Evolutionary conservation across 176 grass and related monocot species (phyloP).

Genomic region (Oryza nivara): DNA sequence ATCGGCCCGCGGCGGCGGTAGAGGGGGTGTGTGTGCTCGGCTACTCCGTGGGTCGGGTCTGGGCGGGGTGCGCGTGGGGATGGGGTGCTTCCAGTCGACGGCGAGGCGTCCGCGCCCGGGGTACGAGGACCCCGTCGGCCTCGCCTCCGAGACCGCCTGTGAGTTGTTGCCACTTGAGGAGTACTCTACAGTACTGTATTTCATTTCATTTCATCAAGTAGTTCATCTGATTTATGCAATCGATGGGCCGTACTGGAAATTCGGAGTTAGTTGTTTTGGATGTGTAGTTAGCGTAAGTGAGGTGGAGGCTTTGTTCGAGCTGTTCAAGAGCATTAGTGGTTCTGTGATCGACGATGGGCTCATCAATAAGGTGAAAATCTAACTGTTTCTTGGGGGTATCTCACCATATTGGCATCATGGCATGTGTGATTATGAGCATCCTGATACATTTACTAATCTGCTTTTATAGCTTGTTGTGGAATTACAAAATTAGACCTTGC

Average conservation of each 20-base stretch:
- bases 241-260: neutral
- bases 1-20: slow-evolving; percentile 23
- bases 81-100: slow-evolving; percentile 77
- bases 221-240: neutral
- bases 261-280: slow-evolving; percentile 5
- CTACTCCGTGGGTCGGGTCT: slow-evolving; percentile 42
- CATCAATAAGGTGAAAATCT: slow-evolving; percentile 79
- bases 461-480: neutral
- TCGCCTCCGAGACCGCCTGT: slow-evolving; percentile 84
- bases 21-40: neutral
- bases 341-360: slow-evolving; percentile 86
- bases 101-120: slow-evolving; percentile 68
- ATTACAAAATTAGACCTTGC: slow-evolving; percentile 12
- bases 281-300: slow-evolving; percentile 84
- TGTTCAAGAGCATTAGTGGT: slow-evolving; percentile 96
- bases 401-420: neutral
- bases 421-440: neutral
- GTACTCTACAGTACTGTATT: neutral
- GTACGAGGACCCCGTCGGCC: slow-evolving; percentile 81
- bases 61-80: slow-evolving; percentile 49
- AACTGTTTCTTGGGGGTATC: neutral
- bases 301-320: slow-evolving; percentile 89
- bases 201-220: neutral
- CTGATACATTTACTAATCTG: neutral
- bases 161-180: slow-evolving; percentile 15